These are phyloP conservation scores for Sequoiadendron giganteum DNA, from an alignment of 75 land plant genomes.

Conservation along the genomic window DNA sequence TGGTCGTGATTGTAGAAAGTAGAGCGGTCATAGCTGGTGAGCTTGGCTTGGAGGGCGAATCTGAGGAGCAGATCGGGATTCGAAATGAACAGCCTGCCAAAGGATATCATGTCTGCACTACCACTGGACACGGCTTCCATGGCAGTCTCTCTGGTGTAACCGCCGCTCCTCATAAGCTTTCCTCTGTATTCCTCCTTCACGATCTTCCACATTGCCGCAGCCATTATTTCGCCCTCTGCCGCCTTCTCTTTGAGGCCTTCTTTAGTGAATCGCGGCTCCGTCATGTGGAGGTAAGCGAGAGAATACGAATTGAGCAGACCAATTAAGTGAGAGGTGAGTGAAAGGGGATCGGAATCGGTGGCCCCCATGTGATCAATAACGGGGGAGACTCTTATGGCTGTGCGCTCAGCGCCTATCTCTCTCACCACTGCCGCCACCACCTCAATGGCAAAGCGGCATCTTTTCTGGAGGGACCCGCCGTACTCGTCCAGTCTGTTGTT, in stretches of 20 bases:
- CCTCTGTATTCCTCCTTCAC: slow-evolving; percentile 42
- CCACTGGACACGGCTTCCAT: slow-evolving; percentile 51
- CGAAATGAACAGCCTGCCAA: slow-evolving; percentile 68
- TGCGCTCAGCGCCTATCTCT: slow-evolving; percentile 56
- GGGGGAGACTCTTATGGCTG: slow-evolving; percentile 68
- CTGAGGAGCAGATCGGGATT: slow-evolving; percentile 71
- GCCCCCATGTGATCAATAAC: slow-evolving; percentile 82
- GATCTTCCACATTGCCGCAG: background rate
- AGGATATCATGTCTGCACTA: slow-evolving; percentile 72
- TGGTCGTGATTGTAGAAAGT: slow-evolving; percentile 78
- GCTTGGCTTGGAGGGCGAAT: slow-evolving; percentile 35
- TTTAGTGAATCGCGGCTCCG: slow-evolving; percentile 71
- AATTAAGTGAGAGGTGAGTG: slow-evolving; percentile 49
- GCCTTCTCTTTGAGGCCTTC: slow-evolving; percentile 38
- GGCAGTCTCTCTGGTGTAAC: slow-evolving; percentile 61
- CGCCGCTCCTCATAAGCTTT: slow-evolving; percentile 61
- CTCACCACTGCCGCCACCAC: slow-evolving; percentile 40
- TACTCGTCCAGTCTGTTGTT: slow-evolving; percentile 76
- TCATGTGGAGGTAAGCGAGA: slow-evolving; percentile 70
- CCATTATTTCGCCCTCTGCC: slow-evolving; percentile 26
- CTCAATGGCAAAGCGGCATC: slow-evolving; percentile 52
- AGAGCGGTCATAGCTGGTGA: slow-evolving; percentile 53
- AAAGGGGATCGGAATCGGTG: slow-evolving; percentile 51
- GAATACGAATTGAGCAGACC: slow-evolving; percentile 36
- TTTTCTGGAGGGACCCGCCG: slow-evolving; percentile 68